Evolutionary conservation across 768 basidiomycete genomes (phyloP).

Genomic region (Auricularia sp.): DNA sequence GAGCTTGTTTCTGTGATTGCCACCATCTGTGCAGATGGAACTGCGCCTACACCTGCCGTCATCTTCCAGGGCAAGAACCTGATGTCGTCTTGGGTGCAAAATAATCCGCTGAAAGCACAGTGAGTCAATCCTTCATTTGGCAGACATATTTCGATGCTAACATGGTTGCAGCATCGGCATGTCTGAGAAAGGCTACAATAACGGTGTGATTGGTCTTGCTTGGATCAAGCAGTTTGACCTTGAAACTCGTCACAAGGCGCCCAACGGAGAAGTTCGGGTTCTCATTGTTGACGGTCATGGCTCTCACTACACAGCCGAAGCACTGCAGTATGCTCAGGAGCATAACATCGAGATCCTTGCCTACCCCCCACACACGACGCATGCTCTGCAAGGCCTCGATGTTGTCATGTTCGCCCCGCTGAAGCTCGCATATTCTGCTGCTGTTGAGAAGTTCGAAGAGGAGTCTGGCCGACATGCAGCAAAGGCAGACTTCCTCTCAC

Average conservation of each 20-base stretch:
- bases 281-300: conserved; percentile 40
- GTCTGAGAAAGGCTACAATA: conserved; percentile 29
- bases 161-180: conserved; percentile 7
- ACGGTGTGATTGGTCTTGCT: conserved; percentile 13
- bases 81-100: conserved; percentile 18
- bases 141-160: no score
- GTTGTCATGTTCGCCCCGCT: conserved; percentile 28
- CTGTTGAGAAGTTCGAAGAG: no score
- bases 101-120: no score
- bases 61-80: conserved; percentile 32
- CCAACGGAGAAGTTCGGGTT: conserved; percentile 16
- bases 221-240: conserved; percentile 33
- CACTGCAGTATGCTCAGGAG: conserved; percentile 28
- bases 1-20: conserved; percentile 31
- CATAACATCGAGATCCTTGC: conserved; percentile 33
- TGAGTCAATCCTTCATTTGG: background rate
- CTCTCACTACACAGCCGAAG: conserved; percentile 30
- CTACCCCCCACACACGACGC: conserved; percentile 37
- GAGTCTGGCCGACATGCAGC: no score
- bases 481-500: no score
- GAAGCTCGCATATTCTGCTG: conserved; percentile 14
- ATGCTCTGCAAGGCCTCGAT: conserved; percentile 37
- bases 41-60: conserved; percentile 25
- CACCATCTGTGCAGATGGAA: conserved; percentile 34
- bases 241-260: conserved; percentile 28